Conservation (phyloP, 306 rosid genomes). For the Prunus mira region DNA sequence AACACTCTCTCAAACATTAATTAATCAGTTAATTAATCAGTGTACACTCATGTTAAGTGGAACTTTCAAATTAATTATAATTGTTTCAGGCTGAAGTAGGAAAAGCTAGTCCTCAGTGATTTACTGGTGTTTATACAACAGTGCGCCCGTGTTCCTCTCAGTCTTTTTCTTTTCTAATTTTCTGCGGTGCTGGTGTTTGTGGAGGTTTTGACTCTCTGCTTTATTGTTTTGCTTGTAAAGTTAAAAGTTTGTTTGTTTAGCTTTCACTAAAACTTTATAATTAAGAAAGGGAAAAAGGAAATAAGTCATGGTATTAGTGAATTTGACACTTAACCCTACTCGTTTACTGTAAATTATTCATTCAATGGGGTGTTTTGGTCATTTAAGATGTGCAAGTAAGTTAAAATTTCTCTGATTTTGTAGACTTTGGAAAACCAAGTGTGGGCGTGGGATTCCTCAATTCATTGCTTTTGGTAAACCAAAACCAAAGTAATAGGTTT, state of each 20-base stretch:
- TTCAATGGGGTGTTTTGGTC: not conserved
- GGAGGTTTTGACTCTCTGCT: not conserved
- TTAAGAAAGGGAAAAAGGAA: too few species aligned
- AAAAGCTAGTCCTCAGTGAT: not conserved
- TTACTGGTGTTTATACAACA: not conserved
- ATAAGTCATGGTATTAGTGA: not conserved
- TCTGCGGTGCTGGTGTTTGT: not conserved
- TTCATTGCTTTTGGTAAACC: conserved; percentile 38
- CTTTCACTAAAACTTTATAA: too few species aligned
- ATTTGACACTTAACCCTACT: not conserved
- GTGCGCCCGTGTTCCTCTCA: not conserved
- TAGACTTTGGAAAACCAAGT: conserved; percentile 41
- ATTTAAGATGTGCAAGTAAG: conserved; percentile 12
- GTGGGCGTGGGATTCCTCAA: conserved; percentile 44
- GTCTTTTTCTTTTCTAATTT: not conserved
- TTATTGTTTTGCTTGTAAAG: too few species aligned
- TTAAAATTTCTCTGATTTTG: conserved; percentile 39
- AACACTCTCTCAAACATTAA: not conserved
- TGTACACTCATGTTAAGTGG: not conserved
- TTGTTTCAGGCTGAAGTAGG: not conserved
- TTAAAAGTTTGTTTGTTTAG: too few species aligned
- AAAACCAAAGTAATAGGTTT: conserved; percentile 29
- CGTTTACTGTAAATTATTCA: too few species aligned
- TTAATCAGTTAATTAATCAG: not conserved
- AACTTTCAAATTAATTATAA: not conserved